A percentile compares a stretch with the other conserved stretches of the same genome.
Conservation (phyloP, 2,329 filamentous ascomycete genomes). For the Calonectria henricotiae region DNA sequence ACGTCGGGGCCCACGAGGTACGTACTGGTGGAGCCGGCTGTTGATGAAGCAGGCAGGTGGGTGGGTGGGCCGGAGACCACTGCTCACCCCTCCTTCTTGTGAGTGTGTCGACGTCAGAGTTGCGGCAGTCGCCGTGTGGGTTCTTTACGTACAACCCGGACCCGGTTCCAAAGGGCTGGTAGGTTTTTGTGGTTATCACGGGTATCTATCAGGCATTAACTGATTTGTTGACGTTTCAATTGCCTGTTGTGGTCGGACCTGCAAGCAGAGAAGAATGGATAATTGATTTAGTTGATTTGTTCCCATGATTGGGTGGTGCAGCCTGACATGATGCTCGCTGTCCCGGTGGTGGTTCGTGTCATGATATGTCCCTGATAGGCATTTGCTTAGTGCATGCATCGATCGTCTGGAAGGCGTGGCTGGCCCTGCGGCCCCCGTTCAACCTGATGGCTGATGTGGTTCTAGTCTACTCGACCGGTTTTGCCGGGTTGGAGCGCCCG, state of each 20-base stretch:
- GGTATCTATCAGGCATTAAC: neutral
- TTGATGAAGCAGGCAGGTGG: slow-evolving; percentile 23
- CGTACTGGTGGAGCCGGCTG: slow-evolving; percentile 30
- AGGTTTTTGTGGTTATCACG: neutral
- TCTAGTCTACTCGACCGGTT: slow-evolving; percentile 18
- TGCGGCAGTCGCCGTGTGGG: slow-evolving; percentile 15
- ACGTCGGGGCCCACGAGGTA: slow-evolving; percentile 33
- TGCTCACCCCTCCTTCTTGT: slow-evolving; percentile 23
- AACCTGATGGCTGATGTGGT: slow-evolving; percentile 20
- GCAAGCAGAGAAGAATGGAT: no score
- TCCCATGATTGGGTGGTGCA: no score
- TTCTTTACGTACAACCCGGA: neutral
- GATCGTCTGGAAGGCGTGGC: slow-evolving; percentile 9
- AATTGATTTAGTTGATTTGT: no score
- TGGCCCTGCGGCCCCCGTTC: slow-evolving; percentile 13
- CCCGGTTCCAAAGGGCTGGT: neutral
- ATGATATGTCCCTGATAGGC: neutral
- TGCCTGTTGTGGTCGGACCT: no score
- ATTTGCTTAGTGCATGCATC: neutral
- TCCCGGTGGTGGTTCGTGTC: neutral
- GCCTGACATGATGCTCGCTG: no score
- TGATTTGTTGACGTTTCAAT: neutral
- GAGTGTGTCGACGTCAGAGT: slow-evolving; percentile 25
- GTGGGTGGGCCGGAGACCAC: slow-evolving; percentile 16
- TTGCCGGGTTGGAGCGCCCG: slow-evolving; percentile 11